Conservation (phyloP, 768 basidiomycete species). For the Ramaria sp. region DNA sequence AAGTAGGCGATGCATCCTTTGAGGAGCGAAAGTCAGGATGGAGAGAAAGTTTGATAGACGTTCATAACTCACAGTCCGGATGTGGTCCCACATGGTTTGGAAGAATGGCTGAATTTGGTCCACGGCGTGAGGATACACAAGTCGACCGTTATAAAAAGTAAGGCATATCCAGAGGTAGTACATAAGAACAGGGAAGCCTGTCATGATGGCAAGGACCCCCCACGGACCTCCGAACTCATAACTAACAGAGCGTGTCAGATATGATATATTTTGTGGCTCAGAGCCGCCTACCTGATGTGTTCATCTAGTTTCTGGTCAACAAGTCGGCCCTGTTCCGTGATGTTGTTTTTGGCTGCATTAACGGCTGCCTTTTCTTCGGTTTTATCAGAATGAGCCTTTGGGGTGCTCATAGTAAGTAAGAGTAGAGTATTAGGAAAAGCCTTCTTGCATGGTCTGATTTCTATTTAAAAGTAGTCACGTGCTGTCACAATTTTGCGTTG, state of each 20-base stretch:
- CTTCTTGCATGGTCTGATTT: not conserved
- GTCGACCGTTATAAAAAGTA: conserved; percentile 86
- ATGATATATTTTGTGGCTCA: not conserved
- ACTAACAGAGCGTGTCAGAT: conserved; percentile 26
- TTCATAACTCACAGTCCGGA: conserved; percentile 48
- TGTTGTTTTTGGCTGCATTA: conserved; percentile 6
- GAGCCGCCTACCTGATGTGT: not conserved
- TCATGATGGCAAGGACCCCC: conserved; percentile 89
- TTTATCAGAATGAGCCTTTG: not conserved
- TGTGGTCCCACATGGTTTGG: conserved; percentile 72
- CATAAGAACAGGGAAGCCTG: conserved; percentile 89
- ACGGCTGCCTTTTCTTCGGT: conserved; percentile 7
- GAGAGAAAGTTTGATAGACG: not conserved
- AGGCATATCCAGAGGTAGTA: conserved; percentile 98
- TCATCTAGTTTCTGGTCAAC: not conserved
- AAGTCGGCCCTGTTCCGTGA: conserved; percentile 4
- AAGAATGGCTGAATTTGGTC: conserved; percentile 74
- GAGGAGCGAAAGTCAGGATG: not conserved
- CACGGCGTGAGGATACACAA: conserved; percentile 56
- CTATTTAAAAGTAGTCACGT: not conserved
- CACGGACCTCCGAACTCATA: conserved; percentile 95
- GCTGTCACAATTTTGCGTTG: not conserved
- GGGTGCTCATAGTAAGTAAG: not conserved
- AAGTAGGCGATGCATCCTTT: conserved; percentile 86
- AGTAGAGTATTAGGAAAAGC: too few relatives aligned